Conservation (phyloP, 768 basidiomycete genomes). For the Tremella fuciformis region DNA sequence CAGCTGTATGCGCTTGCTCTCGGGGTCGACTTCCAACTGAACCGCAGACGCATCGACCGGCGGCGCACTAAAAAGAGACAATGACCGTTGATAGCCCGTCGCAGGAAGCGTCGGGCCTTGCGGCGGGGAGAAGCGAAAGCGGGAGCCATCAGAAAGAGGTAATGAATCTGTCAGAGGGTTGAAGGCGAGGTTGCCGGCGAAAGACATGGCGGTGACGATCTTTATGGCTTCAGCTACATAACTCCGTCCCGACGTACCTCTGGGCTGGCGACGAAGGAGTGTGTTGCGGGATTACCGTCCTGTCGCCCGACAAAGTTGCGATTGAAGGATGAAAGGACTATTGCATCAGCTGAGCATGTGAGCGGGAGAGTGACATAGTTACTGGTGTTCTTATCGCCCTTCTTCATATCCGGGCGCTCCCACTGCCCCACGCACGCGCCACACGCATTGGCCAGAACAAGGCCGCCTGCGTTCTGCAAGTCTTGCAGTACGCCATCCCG, state of each 20-base stretch:
- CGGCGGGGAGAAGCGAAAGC: constrained; percentile 82
- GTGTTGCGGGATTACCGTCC: constrained; percentile 83
- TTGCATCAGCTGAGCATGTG: not conserved
- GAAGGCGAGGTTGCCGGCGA: constrained; percentile 87
- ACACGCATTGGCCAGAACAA: constrained; percentile 94
- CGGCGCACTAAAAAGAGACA: constrained; percentile 70
- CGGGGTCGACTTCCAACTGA: constrained; percentile 69
- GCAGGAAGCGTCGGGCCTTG: constrained; percentile 77
- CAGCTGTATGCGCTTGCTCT: constrained; percentile 79
- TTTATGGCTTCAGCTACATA: constrained; percentile 98
- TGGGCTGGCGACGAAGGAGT: constrained; percentile 30
- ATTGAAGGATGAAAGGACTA: constrained; percentile 89
- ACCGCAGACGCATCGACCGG: constrained; percentile 71
- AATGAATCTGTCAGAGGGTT: constrained; percentile 82
- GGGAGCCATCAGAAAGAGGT: constrained; percentile 63
- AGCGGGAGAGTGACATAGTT: too few species aligned
- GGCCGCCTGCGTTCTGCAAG: constrained; percentile 83
- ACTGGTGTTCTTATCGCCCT: constrained; percentile 90
- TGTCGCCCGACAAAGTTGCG: constrained; percentile 93
- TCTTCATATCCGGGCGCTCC: constrained; percentile 78
- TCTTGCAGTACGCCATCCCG: constrained; percentile 79
- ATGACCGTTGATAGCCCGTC: constrained; percentile 71
- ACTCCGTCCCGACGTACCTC: constrained; percentile 8
- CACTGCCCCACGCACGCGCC: constrained; percentile 99
- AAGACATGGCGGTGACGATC: constrained; percentile 95